These are phyloP conservation scores for Thelonectria discophora DNA, from an alignment of 2,329 filamentous ascomycete genomes.

Conservation along the genomic window DNA sequence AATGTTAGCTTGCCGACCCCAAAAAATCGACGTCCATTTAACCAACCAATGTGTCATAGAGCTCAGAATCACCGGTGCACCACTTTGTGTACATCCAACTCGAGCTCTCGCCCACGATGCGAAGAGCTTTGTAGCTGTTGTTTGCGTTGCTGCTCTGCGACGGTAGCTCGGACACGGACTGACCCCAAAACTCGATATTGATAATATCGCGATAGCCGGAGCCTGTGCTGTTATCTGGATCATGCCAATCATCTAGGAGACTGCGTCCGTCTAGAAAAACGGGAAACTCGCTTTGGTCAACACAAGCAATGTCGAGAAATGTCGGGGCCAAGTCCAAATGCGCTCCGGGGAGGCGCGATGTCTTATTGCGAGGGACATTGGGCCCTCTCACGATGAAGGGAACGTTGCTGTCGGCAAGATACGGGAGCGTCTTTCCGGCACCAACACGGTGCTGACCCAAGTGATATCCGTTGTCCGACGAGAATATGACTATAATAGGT, in stretches of 20 bases:
- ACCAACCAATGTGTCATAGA: slow-evolving; percentile 61
- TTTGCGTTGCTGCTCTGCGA: slow-evolving; percentile 34
- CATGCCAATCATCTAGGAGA: slow-evolving; percentile 20
- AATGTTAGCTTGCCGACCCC: background rate
- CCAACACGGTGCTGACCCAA: slow-evolving; percentile 61
- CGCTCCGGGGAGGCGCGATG: slow-evolving; percentile 53
- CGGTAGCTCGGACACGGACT: slow-evolving; percentile 40
- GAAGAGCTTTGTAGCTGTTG: slow-evolving; percentile 64
- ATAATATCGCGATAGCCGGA: slow-evolving; percentile 36
- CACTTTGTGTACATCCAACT: slow-evolving; percentile 64
- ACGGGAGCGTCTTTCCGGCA: slow-evolving; percentile 61
- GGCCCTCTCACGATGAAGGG: slow-evolving; percentile 61
- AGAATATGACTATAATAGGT: slow-evolving; percentile 54
- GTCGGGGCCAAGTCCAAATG: slow-evolving; percentile 66
- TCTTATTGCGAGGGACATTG: slow-evolving; percentile 50
- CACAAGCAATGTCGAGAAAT: slow-evolving; percentile 53
- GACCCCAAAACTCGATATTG: slow-evolving; percentile 62
- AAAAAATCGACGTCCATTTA: background rate
- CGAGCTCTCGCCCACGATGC: slow-evolving; percentile 56
- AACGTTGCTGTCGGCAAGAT: slow-evolving; percentile 61
- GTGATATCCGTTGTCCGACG: slow-evolving; percentile 63
- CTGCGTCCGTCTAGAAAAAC: slow-evolving; percentile 41
- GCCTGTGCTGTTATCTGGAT: slow-evolving; percentile 32
- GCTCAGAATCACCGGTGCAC: slow-evolving; percentile 59
- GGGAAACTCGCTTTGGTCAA: slow-evolving; percentile 35